A percentile compares a stretch with the other conserved stretches of the same genome.
Evolutionary conservation across 2,329 filamentous ascomycete species (phyloP).

Genomic region (Trichoderma oligosporum): DNA sequence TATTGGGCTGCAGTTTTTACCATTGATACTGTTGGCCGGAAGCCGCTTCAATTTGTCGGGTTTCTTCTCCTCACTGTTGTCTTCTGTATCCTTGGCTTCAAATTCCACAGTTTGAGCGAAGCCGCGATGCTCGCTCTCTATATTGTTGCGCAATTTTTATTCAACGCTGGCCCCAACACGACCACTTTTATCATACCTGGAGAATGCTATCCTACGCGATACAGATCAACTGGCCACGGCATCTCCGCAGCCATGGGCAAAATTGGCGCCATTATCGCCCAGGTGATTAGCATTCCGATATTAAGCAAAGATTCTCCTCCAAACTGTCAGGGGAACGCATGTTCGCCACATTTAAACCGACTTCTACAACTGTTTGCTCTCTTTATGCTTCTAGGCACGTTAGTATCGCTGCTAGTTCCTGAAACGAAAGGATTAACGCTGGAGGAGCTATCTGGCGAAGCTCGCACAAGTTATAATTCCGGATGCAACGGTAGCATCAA

Average conservation of each 20-base stretch:
- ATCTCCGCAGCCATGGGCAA: slow-evolving; percentile 65
- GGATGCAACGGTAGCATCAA: slow-evolving; percentile 49
- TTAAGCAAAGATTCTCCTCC: slow-evolving; percentile 53
- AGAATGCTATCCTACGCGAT: slow-evolving; percentile 62
- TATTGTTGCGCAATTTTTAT: slow-evolving; percentile 62
- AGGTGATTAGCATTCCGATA: slow-evolving; percentile 61
- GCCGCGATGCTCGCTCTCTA: slow-evolving; percentile 57
- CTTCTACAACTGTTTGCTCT: slow-evolving; percentile 75
- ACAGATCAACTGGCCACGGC: slow-evolving; percentile 60
- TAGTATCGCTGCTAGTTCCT: slow-evolving; percentile 68
- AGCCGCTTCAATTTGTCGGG: slow-evolving; percentile 66
- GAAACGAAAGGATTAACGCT: slow-evolving; percentile 73
- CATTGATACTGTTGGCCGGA: slow-evolving; percentile 72
- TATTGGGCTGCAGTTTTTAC: slow-evolving; percentile 74
- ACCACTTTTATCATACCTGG: slow-evolving; percentile 64
- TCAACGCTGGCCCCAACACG: slow-evolving; percentile 63
- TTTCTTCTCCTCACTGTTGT: slow-evolving; percentile 59
- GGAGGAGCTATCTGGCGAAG: slow-evolving; percentile 66
- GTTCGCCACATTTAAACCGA: slow-evolving; percentile 62
- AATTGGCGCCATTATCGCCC: slow-evolving; percentile 63
- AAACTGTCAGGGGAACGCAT: slow-evolving; percentile 46
- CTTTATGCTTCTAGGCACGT: slow-evolving; percentile 71
- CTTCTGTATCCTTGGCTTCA: slow-evolving; percentile 61
- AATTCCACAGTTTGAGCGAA: slow-evolving; percentile 47
- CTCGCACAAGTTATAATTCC: slow-evolving; percentile 55